These are phyloP conservation scores for Paradendryphiella salina DNA, from an alignment of 2,329 filamentous ascomycete genomes.

Conservation along the genomic window DNA sequence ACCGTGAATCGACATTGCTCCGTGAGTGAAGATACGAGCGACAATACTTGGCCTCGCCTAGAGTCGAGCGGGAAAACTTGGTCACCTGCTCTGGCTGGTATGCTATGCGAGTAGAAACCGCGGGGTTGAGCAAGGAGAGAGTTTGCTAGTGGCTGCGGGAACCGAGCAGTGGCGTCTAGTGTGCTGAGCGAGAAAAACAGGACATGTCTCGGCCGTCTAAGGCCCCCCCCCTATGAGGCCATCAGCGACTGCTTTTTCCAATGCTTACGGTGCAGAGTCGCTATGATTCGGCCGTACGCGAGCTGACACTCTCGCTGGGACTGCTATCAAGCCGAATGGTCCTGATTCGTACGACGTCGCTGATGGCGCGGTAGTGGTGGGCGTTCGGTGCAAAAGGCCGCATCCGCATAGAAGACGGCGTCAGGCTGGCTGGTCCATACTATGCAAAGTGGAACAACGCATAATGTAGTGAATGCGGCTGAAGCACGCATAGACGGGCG, in stretches of 20 bases:
- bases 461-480: neutral
- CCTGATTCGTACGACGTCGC: neutral
- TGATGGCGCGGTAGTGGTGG: neutral
- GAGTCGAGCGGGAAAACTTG: constrained; percentile 6
- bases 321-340: neutral
- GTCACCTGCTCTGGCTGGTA: constrained; percentile 4
- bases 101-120: constrained; percentile 3
- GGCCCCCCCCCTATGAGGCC: no score
- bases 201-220: no score
- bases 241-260: no score
- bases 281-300: no score
- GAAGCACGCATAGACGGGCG: constrained; percentile 4
- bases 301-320: no score
- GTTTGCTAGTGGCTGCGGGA: constrained; percentile 8
- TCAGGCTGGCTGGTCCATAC: constrained; percentile 6
- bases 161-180: constrained; percentile 6
- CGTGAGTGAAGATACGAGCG: constrained; percentile 14
- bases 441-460: constrained; percentile 3
- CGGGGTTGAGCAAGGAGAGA: neutral
- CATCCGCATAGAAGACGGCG: neutral
- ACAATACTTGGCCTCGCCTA: constrained; percentile 20
- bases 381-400: neutral
- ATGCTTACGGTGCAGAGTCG: no score
- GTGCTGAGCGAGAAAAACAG: neutral
- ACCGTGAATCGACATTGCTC: no score